Conservation (phyloP, 2,329 filamentous ascomycete genomes). For the Ceratocystiopsis sp. region DNA sequence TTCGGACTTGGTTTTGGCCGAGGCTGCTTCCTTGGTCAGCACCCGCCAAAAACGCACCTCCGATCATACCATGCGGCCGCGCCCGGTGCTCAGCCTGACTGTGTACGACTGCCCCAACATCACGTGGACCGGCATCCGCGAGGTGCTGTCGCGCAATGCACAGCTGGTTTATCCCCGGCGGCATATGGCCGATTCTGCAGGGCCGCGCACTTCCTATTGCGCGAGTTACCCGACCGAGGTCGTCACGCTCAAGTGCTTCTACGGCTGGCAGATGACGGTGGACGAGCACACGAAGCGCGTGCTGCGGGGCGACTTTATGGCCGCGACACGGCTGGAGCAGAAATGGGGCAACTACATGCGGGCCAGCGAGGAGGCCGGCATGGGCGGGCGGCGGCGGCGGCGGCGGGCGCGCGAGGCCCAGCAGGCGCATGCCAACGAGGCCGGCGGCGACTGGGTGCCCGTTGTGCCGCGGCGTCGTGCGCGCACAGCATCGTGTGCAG, state of each 20-base stretch:
- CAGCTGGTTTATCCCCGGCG: slow-evolving; percentile 23
- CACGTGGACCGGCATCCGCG: slow-evolving; percentile 80
- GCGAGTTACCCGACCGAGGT: slow-evolving; percentile 55
- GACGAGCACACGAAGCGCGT: slow-evolving; percentile 86
- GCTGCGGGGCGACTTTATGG: slow-evolving; percentile 53
- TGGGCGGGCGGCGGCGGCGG: slow-evolving; percentile 50
- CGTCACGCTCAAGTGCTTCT: slow-evolving; percentile 82
- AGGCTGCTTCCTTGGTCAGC: slow-evolving; percentile 68
- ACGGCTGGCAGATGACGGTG: slow-evolving; percentile 87
- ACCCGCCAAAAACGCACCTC: slow-evolving; percentile 34
- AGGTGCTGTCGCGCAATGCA: slow-evolving; percentile 72
- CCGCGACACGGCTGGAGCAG: slow-evolving; percentile 64
- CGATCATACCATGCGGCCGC: slow-evolving; percentile 24
- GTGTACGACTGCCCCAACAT: slow-evolving; percentile 86
- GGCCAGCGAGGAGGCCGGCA: slow-evolving; percentile 67
- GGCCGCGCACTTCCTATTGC: too few relatives aligned
- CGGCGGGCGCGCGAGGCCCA: slow-evolving; percentile 69
- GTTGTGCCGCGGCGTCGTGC: slow-evolving; percentile 19
- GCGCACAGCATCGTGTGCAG: slow-evolving; percentile 11
- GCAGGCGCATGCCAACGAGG: slow-evolving; percentile 63
- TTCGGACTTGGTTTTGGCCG: slow-evolving; percentile 68
- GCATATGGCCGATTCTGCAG: too few relatives aligned
- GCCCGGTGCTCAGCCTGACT: slow-evolving; percentile 54
- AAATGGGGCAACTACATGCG: slow-evolving; percentile 96
- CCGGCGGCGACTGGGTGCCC: slow-evolving; percentile 45